These are phyloP conservation scores for Botryotinia globosa DNA, from an alignment of 2,329 filamentous ascomycete genomes.

Conservation along the genomic window DNA sequence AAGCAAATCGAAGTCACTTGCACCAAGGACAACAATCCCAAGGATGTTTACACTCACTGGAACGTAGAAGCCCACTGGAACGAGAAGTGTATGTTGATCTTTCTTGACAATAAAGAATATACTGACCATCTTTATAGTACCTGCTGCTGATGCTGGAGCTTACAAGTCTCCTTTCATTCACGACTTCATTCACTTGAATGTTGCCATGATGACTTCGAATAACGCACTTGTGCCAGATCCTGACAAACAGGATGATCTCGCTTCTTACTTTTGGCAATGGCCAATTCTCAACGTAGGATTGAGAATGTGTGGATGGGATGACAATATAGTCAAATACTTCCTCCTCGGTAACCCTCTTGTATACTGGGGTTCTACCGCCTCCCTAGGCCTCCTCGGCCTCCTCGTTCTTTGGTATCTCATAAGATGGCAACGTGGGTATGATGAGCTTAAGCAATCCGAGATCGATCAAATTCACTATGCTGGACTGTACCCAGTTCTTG, in stretches of 20 bases:
- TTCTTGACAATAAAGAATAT: not conserved
- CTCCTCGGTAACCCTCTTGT: conserved; percentile 93
- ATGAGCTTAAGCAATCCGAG: conserved; percentile 73
- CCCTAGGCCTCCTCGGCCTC: conserved; percentile 68
- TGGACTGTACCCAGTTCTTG: conserved; percentile 84
- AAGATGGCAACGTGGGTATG: conserved; percentile 93
- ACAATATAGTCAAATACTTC: conserved; percentile 95
- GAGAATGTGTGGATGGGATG: conserved; percentile 98
- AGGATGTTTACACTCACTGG: conserved; percentile 96
- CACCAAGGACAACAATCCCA: conserved; percentile 86
- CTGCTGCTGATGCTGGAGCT: conserved; percentile 80
- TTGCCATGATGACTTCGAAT: conserved; percentile 99
- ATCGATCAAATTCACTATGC: conserved; percentile 95
- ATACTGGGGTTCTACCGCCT: conserved; percentile 89
- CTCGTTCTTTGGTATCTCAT: conserved; percentile 81
- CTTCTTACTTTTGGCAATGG: conserved; percentile 98
- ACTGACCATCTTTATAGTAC: conserved; percentile 57
- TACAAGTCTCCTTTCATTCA: conserved; percentile 98
- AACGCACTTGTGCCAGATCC: conserved; percentile 96
- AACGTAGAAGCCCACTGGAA: conserved; percentile 96
- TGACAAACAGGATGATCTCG: conserved; percentile 97
- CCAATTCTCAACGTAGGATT: conserved; percentile 91
- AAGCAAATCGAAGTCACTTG: conserved; percentile 99
- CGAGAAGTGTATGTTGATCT: conserved; percentile 71
- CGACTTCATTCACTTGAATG: conserved; percentile 96